Conservation (phyloP, 1,284 basidiomycete species). For the Microbotryomycetes sp. region DNA sequence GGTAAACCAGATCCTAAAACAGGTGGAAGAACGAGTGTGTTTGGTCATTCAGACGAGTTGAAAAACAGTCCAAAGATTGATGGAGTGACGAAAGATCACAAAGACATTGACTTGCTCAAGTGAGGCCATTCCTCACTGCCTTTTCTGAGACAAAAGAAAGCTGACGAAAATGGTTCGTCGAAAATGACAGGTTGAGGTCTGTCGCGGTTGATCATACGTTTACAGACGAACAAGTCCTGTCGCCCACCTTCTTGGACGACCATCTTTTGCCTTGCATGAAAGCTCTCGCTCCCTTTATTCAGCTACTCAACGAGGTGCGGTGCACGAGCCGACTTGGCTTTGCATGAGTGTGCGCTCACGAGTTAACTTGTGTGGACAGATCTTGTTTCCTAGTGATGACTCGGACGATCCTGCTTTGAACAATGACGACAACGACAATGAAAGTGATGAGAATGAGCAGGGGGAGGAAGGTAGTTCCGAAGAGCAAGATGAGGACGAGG, state of each 20-base stretch:
- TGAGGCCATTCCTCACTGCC: not conserved
- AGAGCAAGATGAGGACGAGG: constrained; percentile 13
- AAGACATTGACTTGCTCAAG: constrained; percentile 41
- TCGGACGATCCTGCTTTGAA: constrained; percentile 7
- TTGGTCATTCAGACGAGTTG: constrained; percentile 38
- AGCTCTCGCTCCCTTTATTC: constrained; percentile 31
- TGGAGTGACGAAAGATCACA: constrained; percentile 41
- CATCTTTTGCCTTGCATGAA: constrained; percentile 19
- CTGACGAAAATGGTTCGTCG: not conserved
- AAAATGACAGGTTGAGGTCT: constrained; percentile 25
- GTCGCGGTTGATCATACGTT: constrained; percentile 34
- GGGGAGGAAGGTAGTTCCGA: constrained; percentile 8
- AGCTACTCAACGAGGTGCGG: constrained; percentile 33
- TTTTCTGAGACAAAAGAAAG: no score
- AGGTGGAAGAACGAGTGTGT: constrained; percentile 31
- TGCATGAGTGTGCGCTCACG: not conserved
- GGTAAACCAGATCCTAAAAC: constrained; percentile 31
- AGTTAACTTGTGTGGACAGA: no score
- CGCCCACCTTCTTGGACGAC: constrained; percentile 21
- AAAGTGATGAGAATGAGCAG: not conserved
- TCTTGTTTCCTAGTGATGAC: constrained; percentile 7
- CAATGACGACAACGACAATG: constrained; percentile 9
- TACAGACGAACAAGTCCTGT: constrained; percentile 33
- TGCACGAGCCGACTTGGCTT: not conserved
- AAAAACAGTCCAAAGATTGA: constrained; percentile 39